Conservation (phyloP, 2,329 filamentous ascomycete species). For the Aspergillus viridinutans region DNA sequence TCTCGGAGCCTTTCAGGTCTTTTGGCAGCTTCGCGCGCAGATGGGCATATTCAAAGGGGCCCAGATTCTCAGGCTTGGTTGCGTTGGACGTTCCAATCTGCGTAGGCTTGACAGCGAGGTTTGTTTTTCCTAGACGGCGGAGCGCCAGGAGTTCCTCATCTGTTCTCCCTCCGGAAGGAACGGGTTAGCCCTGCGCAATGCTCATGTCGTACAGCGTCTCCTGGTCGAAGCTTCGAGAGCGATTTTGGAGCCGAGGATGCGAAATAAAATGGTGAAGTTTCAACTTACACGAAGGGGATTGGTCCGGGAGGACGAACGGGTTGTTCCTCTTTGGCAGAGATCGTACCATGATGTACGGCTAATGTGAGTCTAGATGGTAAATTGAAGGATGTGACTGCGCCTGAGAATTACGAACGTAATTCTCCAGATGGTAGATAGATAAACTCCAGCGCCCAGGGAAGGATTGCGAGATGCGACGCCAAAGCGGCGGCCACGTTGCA, state of each 20-base stretch:
- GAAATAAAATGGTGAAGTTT: conserved; percentile 1
- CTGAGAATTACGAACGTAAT: conserved; percentile 5
- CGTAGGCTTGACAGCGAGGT: conserved; percentile 76
- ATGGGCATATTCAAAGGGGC: conserved; percentile 93
- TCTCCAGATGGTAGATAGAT: conserved; percentile 3
- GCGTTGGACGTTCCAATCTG: conserved; percentile 67
- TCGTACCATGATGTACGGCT: conserved; percentile 36
- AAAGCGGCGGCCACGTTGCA: conserved; percentile 42
- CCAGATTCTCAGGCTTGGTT: conserved; percentile 67
- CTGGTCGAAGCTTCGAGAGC: conserved; percentile 6
- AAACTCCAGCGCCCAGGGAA: conserved; percentile 8
- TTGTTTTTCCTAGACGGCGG: conserved; percentile 87
- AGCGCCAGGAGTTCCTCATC: conserved; percentile 73
- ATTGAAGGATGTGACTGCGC: conserved; percentile 7
- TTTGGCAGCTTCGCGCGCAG: conserved; percentile 88
- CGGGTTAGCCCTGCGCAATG: conserved; percentile 14
- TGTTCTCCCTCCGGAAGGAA: conserved; percentile 30
- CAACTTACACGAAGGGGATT: conserved; percentile 44
- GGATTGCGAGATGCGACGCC: conserved; percentile 27
- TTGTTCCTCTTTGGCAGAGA: conserved; percentile 44
- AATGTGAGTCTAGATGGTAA: conserved; percentile 1
- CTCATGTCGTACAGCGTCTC: not conserved
- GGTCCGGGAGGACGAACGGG: conserved; percentile 42
- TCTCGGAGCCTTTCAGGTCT: conserved; percentile 80
- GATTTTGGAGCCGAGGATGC: conserved; percentile 14